Evolutionary conservation across 2,329 filamentous ascomycete species (phyloP).

Genomic region (Pseudogymnoascus sp.): DNA sequence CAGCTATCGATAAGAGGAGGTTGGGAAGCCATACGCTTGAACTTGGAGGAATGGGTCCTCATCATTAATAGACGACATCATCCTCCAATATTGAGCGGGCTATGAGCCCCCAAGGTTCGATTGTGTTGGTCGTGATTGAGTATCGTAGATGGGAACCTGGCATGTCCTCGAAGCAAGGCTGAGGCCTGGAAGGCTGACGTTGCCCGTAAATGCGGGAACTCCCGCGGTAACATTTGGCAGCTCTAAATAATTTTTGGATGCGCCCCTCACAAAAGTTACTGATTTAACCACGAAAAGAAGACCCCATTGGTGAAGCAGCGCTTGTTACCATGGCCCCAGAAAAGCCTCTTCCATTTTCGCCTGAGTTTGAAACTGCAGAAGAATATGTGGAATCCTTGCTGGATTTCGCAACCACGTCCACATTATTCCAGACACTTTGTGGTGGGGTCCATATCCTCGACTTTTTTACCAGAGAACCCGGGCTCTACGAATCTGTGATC

Average conservation of each 20-base stretch:
- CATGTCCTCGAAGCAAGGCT: conserved; percentile 4
- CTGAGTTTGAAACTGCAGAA: conserved; percentile 63
- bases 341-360: conserved; percentile 58
- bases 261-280: neutral
- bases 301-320: neutral
- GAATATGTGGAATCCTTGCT: conserved; percentile 74
- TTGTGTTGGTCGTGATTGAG: conserved; percentile 4
- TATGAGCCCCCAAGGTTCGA: conserved; percentile 7
- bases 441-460: conserved; percentile 96
- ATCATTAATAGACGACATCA: conserved; percentile 62
- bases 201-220: neutral
- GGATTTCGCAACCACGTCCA: conserved; percentile 64
- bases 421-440: conserved; percentile 79
- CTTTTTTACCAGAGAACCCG: conserved; percentile 81
- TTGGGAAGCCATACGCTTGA: conserved; percentile 47
- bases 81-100: conserved; percentile 27
- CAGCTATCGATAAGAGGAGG: conserved; percentile 9
- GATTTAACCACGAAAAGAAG: neutral
- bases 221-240: neutral
- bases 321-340: conserved; percentile 29
- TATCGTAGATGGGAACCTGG: neutral
- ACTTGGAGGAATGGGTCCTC: conserved; percentile 67
- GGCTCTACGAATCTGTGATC: conserved; percentile 70
- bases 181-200: conserved; percentile 7
- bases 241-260: conserved; percentile 5